Evolutionary conservation across 768 basidiomycete genomes (phyloP), one percentile per base, ranked within the genome.

Genomic region (Russula griseocarnosa): DNA sequence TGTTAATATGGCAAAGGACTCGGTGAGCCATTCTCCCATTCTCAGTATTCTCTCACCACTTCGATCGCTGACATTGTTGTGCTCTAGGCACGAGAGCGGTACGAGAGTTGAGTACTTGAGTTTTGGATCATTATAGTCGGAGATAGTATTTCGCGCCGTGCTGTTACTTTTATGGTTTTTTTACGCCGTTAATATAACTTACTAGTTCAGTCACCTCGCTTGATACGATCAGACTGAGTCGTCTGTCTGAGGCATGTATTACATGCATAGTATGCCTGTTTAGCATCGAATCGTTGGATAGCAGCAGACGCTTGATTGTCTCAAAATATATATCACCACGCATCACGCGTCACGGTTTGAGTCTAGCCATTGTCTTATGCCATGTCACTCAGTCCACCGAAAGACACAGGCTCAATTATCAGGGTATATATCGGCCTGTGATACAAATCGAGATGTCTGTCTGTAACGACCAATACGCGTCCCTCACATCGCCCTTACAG

Each of bases 1-100:
- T 73, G 84, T 88, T 47, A 78, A 85, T 58, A 83, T 87, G 83
- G 86, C 81, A 53, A 84, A 88, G 71, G 86, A 89, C 73, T 81
- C 84, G 73, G 86, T 88, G 73, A 78, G 78, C 73, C 46, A 46
- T 5, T 28, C 40, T 22, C 28, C 38, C 40, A 22, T 47, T n/a
- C 2, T 20, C 51, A 24, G 10, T 34, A 16, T 20, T 26, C 24
- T 3, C 62, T 55, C 20, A 24, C 2, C 10, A 36, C 30, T 20
- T 36, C 46, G 26, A 49, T 58, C 3, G 10, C 52, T 61, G 42
- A 51, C 42, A 26, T 22, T 2, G 50, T 50, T 32, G n/a, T 16
- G 2, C 7, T 50, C 38, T 38, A 71, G 71, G 69, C 71, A 20
- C 66, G 71, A 60, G 69, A 71, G 59, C 66, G 69, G 24, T 72